These are phyloP conservation scores for Aspergillus steynii DNA, from an alignment of 495 filamentous ascomycete species.

Conservation along the genomic window DNA sequence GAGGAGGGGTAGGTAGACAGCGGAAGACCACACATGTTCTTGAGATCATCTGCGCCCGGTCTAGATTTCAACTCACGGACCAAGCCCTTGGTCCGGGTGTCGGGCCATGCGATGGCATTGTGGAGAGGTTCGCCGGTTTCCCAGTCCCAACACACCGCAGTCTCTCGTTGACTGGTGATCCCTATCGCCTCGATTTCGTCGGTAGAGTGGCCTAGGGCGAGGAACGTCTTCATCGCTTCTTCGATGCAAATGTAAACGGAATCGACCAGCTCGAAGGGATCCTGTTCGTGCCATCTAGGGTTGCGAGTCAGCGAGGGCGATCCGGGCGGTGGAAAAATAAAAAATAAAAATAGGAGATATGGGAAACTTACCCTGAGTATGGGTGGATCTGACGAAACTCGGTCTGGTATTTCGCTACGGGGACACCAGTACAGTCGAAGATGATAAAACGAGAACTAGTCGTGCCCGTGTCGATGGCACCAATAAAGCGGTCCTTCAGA, in stretches of 20 bases:
- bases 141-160: slow-evolving; percentile 87
- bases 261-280: slow-evolving; percentile 74
- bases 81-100: slow-evolving; percentile 77
- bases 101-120: slow-evolving; percentile 93
- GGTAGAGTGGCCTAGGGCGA: slow-evolving; percentile 66
- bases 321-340: background rate
- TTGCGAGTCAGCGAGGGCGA: slow-evolving; percentile 13
- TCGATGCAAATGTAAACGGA: slow-evolving; percentile 87
- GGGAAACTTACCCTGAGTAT: slow-evolving; percentile 72
- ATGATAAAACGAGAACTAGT: slow-evolving; percentile 93
- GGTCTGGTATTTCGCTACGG: slow-evolving; percentile 84
- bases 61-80: slow-evolving; percentile 77
- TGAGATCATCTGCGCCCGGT: slow-evolving; percentile 66
- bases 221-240: slow-evolving; percentile 71
- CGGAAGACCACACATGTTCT: slow-evolving; percentile 79
- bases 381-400: slow-evolving; percentile 91
- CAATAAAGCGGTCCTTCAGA: slow-evolving; percentile 56
- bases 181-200: slow-evolving; percentile 82
- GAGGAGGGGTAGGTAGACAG: slow-evolving; percentile 93
- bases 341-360: background rate
- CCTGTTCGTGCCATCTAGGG: slow-evolving; percentile 89
- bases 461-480: slow-evolving; percentile 88
- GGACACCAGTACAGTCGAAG: slow-evolving; percentile 77
- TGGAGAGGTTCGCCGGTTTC: slow-evolving; percentile 82
- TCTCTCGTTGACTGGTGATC: slow-evolving; percentile 95